Evolutionary conservation across 805 yeast genomes (phyloP), one percentile per base, ranked within the genome.

Genomic region (Isabelozyma heimii): DNA sequence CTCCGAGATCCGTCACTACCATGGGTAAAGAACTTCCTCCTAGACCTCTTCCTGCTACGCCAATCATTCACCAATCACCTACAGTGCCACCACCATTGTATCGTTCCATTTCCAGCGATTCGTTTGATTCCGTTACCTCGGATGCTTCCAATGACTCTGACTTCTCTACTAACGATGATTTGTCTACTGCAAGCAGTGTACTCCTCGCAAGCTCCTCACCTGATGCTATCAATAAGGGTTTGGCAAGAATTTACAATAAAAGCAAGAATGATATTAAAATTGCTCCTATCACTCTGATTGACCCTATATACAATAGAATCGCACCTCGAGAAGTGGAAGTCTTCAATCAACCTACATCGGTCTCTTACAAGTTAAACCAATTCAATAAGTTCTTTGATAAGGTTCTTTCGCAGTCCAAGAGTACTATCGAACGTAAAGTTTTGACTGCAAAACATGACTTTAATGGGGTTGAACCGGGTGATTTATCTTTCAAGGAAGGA

Each of bases 401-500:
- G 24, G 16, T 63, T 3, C 42, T 47, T 9, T 15, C 37, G 9
- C 27, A 28, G 4, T 27, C 51, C 8, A 20, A 20, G 4, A 28
- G 33, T 1, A 27, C 12, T 24, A 24, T 37, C 8, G 49, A 51
- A 12, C 43, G 37, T 4, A 42, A 35, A n/a, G 24, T 52, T 17
- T 24, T 46, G n/a, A 48, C 35, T 8, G 66, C 65, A 10, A 57
- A 55, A 42, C 47, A 54, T 47, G 62, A 57, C 47, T 73, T 69
- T 47, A 50, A 48, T 7, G 76, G 76, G 1, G 54, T 43, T 14
- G 59, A 65, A 45, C 62, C 72, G 0, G 78, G 76, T 2, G 77
- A 73, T 45, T 60, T 73, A 40, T 59, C 74, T 4, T 67, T 73
- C 45, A 50, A 59, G 5, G 49, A 56, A 37, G 75, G 73, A 28